A percentile compares a stretch with the other conserved stretches of the same genome.
phyloP scores from a whole-genome alignment of 306 rosid species.

The Trifolium subterraneum region DNA sequence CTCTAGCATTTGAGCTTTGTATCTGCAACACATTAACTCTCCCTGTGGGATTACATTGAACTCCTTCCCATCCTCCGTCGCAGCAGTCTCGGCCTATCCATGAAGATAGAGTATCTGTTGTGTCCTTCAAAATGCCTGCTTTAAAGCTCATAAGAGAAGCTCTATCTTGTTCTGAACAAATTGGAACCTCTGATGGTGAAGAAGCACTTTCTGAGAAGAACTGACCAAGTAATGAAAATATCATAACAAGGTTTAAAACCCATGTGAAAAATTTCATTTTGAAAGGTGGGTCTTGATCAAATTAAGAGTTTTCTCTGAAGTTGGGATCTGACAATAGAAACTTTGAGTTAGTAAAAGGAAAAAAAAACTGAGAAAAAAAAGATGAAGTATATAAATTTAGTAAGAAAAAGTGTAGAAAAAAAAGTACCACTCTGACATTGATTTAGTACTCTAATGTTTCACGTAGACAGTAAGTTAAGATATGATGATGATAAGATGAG shows the following conservation, averaged over 20 bases:
- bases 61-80: slow-evolving; percentile 94
- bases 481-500: slow-evolving; percentile 49
- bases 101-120: slow-evolving; percentile 71
- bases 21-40: slow-evolving; percentile 77
- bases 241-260: slow-evolving; percentile 49
- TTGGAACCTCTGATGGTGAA: slow-evolving; percentile 38
- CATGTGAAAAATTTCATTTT: slow-evolving; percentile 68
- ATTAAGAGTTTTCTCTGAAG: slow-evolving; percentile 40
- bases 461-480: slow-evolving; percentile 77
- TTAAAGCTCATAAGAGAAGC: slow-evolving; percentile 85
- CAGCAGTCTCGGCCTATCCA: slow-evolving; percentile 90
- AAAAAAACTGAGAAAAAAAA: neutral
- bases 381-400: slow-evolving; percentile 24
- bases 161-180: slow-evolving; percentile 81
- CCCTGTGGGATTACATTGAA: slow-evolving; percentile 77
- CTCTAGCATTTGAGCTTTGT: slow-evolving; percentile 64
- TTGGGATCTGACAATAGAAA: slow-evolving; percentile 60
- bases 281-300: slow-evolving; percentile 58
- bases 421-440: slow-evolving; percentile 54
- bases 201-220: slow-evolving; percentile 42
- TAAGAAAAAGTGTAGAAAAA: slow-evolving; percentile 45
- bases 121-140: slow-evolving; percentile 69
- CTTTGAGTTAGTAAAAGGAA: slow-evolving; percentile 34
- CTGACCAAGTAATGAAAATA: slow-evolving; percentile 41
- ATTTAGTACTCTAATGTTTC: slow-evolving; percentile 56